Evolutionary conservation across 2,329 filamentous ascomycete species (phyloP), one percentile per base, ranked within the genome.

Genomic region (Tolypocladium guangdongense): DNA sequence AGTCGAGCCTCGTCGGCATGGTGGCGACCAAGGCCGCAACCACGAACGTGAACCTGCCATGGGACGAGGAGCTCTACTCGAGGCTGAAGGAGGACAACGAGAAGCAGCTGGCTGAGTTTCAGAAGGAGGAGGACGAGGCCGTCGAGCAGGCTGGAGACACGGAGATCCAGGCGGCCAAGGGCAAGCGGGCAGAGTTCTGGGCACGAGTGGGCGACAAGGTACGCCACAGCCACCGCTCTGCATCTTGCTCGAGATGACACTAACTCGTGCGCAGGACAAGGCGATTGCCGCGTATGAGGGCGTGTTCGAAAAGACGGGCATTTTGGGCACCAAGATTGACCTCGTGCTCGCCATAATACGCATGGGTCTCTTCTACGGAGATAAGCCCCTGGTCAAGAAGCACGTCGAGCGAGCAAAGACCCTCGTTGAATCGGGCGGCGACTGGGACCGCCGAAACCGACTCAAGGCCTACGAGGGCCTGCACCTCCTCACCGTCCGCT

Each of bases 381-480:
- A 99, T 72, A 91, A 90, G 73, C 71, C 87, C 41, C 82, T 93
- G 53, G 91, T 96, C 49, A 95, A 95, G 82, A 96, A 95, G 80
- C 88, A 90, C 56, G 82, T 97, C 48, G 90, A 96, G 65, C 86
- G 92, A 45, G 91, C 91, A 62, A 90, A 88, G 74, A 81, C 87
- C 4, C 79, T 99, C 50, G 91, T 99, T 36, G 93, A 99, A 68
- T 87, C 87, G 60, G 93, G 93, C 61, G 93, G 93, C 70, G 93
- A 99, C 72, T 99, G 93, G 93, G 93, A 99, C 70, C 88, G 93
- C 59, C 87, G 93, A 69, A 99, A 99, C 77, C 87, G 93, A 56
- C 83, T 99, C 66, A 99, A 99, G 85, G 93, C 93, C 60, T 99
- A 99, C 79, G 90, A 95, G 68, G 93, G 93, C 57, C 80, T 99